Conservation (phyloP, 106 monocot genomes). For the Triglochin maritima region DNA sequence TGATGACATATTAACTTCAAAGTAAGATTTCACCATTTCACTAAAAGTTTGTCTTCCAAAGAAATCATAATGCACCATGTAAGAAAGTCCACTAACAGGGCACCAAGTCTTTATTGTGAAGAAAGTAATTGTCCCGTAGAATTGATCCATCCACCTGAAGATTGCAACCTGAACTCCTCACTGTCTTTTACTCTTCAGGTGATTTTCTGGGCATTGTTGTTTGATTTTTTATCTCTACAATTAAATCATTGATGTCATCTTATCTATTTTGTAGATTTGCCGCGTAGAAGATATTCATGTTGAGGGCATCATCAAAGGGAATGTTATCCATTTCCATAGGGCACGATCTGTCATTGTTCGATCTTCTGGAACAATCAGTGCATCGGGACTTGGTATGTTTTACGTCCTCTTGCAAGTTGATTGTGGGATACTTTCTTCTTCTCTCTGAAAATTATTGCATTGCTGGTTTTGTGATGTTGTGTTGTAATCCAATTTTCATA, state of each 20-base stretch:
- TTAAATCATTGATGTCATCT: not conserved
- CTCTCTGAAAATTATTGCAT: too few species aligned
- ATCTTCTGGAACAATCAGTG: constrained; percentile 55
- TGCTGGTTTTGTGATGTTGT: too few species aligned
- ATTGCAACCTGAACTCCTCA: constrained; percentile 93
- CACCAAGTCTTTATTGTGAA: constrained; percentile 74
- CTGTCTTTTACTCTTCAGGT: constrained; percentile 96
- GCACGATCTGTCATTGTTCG: constrained; percentile 78
- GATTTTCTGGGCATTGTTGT: not conserved
- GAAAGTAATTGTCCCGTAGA: constrained; percentile 62
- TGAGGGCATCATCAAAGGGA: constrained; percentile 70
- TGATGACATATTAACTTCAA: constrained; percentile 67
- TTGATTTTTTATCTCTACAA: not conserved
- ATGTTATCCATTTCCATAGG: constrained; percentile 85
- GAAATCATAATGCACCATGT: not conserved
- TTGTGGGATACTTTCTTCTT: too few species aligned
- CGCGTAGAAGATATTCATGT: constrained; percentile 97
- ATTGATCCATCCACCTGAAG: constrained; percentile 89
- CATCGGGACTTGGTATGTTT: constrained; percentile 70
- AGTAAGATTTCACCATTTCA: not conserved
- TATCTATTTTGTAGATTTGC: constrained; percentile 52
- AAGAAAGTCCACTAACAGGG: constrained; percentile 33
- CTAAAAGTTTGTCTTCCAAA: not conserved
- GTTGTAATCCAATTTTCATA: too few species aligned
- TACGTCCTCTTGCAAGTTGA: too few species aligned